Evolutionary conservation across 2,329 filamentous ascomycete genomes (phyloP), one percentile per base, ranked within the genome.

Genomic region (Claviceps sp.): DNA sequence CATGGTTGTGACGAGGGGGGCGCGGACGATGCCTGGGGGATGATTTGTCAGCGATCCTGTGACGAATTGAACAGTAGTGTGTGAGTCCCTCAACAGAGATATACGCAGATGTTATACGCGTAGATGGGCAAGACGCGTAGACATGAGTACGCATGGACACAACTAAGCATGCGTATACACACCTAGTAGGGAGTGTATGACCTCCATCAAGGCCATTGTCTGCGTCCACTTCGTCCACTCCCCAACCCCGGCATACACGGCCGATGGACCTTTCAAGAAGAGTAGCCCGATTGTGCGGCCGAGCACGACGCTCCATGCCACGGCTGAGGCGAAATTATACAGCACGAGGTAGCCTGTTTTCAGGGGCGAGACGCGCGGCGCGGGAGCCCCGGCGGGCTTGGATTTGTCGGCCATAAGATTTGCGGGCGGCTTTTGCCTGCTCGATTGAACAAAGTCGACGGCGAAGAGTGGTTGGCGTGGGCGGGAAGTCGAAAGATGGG

Each of bases 141-240:
- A 34, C 11, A 34, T 34, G 29, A 11, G 9, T 34, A 34, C 29
- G 29, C 29, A 34, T 34, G 9, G 29, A 34, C 29, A 34, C 8
- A 34, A 34, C 11, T 16, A 2, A 5, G 20, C 13, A 26, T 20
- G 23, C 9, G 22, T 42, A 5, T 16, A 7, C 74, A 53, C 71
- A 90, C 90, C 87, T 37, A 86, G 67, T 0, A 86, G 66, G 47
- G 87, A 85, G 71, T 97, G 91, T 55, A 89, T 62, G 46, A 97
- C 78, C 71, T 98, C 93, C 64, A 96, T 72, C 45, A 80, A 69
- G 1, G 93, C 93, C 50, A 88, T 68, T 3, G 86, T 93, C 75
- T 98, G 93, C 52, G 86, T 90, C 78, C 80, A 82, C 61, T 85
- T 83, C 46, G 81, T 80, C 66, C 83, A 89, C 49, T 78, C 70